These are phyloP conservation scores for Vitis amurensis DNA, from an alignment of 164 flowering plant species.

Conservation along the genomic window DNA sequence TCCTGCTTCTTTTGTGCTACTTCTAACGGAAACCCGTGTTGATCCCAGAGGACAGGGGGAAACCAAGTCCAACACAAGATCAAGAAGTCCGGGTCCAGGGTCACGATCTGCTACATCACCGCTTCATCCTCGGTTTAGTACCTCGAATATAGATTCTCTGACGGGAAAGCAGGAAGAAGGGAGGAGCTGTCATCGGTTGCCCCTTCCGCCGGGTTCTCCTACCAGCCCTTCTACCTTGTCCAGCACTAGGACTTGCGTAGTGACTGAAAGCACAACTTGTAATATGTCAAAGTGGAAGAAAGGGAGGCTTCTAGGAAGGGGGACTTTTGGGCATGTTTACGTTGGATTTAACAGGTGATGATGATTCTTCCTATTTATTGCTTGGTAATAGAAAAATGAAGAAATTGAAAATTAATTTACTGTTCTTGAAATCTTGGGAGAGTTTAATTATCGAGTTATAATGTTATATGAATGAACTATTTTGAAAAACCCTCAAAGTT, in stretches of 20 bases:
- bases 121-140: constrained; percentile 45
- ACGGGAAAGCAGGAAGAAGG: constrained; percentile 59
- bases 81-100: constrained; percentile 67
- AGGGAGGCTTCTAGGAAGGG: constrained; percentile 91
- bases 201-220: constrained; percentile 95
- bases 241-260: constrained; percentile 31
- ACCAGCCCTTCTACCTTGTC: constrained; percentile 50
- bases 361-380: not conserved
- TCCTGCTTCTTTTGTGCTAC: not conserved
- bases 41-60: constrained; percentile 47
- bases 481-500: not conserved
- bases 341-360: constrained; percentile 88
- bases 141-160: constrained; percentile 54
- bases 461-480: too few relatives aligned
- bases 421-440: not conserved
- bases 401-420: not conserved
- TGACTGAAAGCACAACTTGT: constrained; percentile 30
- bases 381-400: not conserved
- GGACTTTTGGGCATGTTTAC: constrained; percentile 96
- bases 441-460: too few relatives aligned
- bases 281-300: constrained; percentile 74
- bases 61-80: constrained; percentile 32
- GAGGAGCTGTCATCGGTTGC: constrained; percentile 67
- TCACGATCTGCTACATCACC: constrained; percentile 52
- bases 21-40: constrained; percentile 11